phyloP scores from a whole-genome alignment of 768 basidiomycete species.

The Scleroderma citrinum region DNA sequence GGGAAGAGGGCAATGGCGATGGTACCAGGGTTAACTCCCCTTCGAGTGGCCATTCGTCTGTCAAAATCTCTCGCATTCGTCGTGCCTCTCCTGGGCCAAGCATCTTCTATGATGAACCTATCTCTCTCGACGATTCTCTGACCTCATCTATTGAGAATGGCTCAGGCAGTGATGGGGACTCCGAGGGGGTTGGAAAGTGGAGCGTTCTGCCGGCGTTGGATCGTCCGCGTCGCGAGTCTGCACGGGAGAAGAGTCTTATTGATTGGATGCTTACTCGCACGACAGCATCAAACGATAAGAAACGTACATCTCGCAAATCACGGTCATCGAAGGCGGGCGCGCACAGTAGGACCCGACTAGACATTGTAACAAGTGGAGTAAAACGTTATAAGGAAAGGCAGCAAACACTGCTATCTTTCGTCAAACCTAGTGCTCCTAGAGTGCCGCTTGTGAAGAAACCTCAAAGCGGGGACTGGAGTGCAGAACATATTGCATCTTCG shows the following conservation, averaged over 20 bases:
- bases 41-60: slow-evolving; percentile 12
- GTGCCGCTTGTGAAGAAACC: slow-evolving; percentile 5
- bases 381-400: slow-evolving; percentile 27
- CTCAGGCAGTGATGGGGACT: slow-evolving; percentile 19
- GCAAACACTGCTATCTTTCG: slow-evolving; percentile 38
- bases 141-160: slow-evolving; percentile 10
- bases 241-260: slow-evolving; percentile 45
- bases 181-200: slow-evolving; percentile 24
- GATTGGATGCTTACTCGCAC: slow-evolving; percentile 63
- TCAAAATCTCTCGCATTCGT: slow-evolving; percentile 20
- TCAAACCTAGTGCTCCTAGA: slow-evolving; percentile 6
- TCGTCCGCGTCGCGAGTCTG: slow-evolving; percentile 15
- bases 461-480: slow-evolving; percentile 4
- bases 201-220: slow-evolving; percentile 32
- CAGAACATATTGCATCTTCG: slow-evolving; percentile 6
- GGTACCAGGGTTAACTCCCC: slow-evolving; percentile 3
- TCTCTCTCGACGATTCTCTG: slow-evolving; percentile 16
- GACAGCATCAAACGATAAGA: slow-evolving; percentile 13
- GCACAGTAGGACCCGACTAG: slow-evolving; percentile 14
- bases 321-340: slow-evolving; percentile 7
- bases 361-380: slow-evolving; percentile 36
- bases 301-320: slow-evolving; percentile 12
- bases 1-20: slow-evolving; percentile 3
- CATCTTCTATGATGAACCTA: slow-evolving; percentile 10
- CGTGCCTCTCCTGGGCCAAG: neutral